Evolutionary conservation across 768 basidiomycete genomes (phyloP), one percentile per base, ranked within the genome.

Genomic region (Tulasnella calospora): DNA sequence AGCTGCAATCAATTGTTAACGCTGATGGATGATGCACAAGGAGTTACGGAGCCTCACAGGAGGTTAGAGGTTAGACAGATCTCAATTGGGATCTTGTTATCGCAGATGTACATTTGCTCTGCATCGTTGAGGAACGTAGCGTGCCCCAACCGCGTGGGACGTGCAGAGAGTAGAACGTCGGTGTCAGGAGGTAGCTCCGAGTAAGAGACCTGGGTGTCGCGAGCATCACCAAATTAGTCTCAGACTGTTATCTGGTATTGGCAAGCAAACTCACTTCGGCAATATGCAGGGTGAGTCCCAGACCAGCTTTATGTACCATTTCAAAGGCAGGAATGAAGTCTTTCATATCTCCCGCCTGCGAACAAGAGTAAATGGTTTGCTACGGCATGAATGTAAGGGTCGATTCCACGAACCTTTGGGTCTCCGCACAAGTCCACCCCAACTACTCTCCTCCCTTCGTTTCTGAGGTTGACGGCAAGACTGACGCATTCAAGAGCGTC

Each of bases 351-450:
- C 93, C 92, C 17, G 87, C 88, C 87, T 87, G 10, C 27, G 9
- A 40, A 23, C 2, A 13, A 21, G 15, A 67, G 17, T 46, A 2
- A 38, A 27, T 6, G 73, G 51, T 47, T 36, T 67, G 23, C 23
- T 19, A 15, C 51, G 1, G 33, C 15, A 13, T 8, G 21, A n/a
- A 38, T 33, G 40, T 2, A 4, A 27, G 35, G 75, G 21, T 76
- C 1, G 21, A 67, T 41, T 3, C 36, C 23, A 81, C 84, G 33
- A 75, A 87, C 86, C 76, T 80, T 82, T 0, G 94, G 94, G 83
- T 94, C 88, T 0, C 94, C 94, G 80, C 94, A 95, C 2, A 96
- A 83, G 83, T 96, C 94, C 3, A 96, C 84, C 5, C 93, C 94
- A 0, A 94, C 91, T 3, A 95, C 86, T 9, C 90, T 86, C 71